phyloP scores from a whole-genome alignment of 2,329 filamentous ascomycete genomes.

The Sporothrix luriei region DNA sequence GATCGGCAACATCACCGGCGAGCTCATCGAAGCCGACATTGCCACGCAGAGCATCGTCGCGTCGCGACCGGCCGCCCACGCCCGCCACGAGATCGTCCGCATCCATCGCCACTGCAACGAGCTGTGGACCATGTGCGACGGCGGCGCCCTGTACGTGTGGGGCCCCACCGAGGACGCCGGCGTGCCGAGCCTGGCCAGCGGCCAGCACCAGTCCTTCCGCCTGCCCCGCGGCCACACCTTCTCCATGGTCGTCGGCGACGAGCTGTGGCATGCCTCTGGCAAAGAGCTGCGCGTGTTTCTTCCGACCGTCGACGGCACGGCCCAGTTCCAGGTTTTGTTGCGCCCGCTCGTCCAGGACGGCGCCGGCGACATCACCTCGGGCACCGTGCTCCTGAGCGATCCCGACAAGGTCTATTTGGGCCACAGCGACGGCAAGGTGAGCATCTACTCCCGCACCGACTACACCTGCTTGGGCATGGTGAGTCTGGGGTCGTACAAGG shows the following conservation, averaged over 20 bases:
- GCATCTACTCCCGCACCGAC: constrained; percentile 80
- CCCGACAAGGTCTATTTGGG: constrained; percentile 84
- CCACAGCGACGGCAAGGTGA: constrained; percentile 90
- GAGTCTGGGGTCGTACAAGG: constrained; percentile 91
- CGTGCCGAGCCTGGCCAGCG: constrained; percentile 71
- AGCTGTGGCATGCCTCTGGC: constrained; percentile 84
- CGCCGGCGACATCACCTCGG: constrained; percentile 85
- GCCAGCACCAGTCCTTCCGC: constrained; percentile 72
- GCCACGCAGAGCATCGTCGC: constrained; percentile 68
- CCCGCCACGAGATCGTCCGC: constrained; percentile 75
- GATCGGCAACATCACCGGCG: constrained; percentile 87
- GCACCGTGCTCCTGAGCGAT: constrained; percentile 72
- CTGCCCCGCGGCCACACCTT: constrained; percentile 81
- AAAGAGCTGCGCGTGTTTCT: constrained; percentile 85
- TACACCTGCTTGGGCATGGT: constrained; percentile 78
- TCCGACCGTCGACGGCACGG: constrained; percentile 67
- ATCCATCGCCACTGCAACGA: constrained; percentile 86
- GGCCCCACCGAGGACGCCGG: constrained; percentile 67
- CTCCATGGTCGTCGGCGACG: constrained; percentile 81
- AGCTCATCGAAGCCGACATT: constrained; percentile 87
- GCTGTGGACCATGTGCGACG: constrained; percentile 92
- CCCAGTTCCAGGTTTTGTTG: constrained; percentile 73
- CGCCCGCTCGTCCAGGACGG: constrained; percentile 70
- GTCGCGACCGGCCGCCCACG: constrained; percentile 72
- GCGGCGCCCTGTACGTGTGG: constrained; percentile 86